These are phyloP conservation scores for Neurospora cerealis DNA, from an alignment of 495 filamentous ascomycete genomes.

Conservation along the genomic window DNA sequence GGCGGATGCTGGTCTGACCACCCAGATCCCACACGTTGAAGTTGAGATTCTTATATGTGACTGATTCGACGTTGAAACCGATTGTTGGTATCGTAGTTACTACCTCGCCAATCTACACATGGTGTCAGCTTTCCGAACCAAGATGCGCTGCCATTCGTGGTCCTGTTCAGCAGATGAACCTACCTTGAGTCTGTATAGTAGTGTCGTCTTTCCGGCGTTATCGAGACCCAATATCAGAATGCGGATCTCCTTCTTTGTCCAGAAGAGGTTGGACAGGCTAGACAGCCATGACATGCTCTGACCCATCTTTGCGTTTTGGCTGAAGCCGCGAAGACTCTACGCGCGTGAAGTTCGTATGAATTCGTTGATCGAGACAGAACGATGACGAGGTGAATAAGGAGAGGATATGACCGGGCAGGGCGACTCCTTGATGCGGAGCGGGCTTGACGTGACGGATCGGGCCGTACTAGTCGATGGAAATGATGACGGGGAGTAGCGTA, in stretches of 20 bases:
- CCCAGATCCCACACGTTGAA: constrained; percentile 99
- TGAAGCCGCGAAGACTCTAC: constrained; percentile 2
- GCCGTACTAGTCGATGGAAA: not conserved
- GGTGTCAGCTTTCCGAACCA: not conserved
- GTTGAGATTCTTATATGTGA: constrained; percentile 94
- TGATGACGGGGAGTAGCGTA: not conserved
- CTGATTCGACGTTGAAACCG: constrained; percentile 97
- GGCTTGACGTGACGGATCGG: not conserved
- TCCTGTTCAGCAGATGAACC: constrained; percentile 1
- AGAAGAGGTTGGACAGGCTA: constrained; percentile 58
- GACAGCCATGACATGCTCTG: constrained; percentile 69
- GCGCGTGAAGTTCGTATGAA: not conserved
- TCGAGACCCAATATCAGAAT: constrained; percentile 95
- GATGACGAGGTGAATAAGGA: not conserved
- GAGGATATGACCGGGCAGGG: not conserved
- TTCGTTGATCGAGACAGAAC: not conserved
- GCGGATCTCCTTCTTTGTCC: constrained; percentile 92
- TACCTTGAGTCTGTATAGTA: constrained; percentile 94
- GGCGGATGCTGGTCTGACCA: constrained; percentile 92
- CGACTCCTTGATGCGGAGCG: not conserved
- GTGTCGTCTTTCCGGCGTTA: constrained; percentile 95
- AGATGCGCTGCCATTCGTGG: not conserved
- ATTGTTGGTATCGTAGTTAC: constrained; percentile 99
- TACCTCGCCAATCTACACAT: constrained; percentile 81
- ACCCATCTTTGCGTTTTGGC: constrained; percentile 53